Evolutionary conservation across 768 basidiomycete species (phyloP).

Genomic region (Suillus clintonianus): DNA sequence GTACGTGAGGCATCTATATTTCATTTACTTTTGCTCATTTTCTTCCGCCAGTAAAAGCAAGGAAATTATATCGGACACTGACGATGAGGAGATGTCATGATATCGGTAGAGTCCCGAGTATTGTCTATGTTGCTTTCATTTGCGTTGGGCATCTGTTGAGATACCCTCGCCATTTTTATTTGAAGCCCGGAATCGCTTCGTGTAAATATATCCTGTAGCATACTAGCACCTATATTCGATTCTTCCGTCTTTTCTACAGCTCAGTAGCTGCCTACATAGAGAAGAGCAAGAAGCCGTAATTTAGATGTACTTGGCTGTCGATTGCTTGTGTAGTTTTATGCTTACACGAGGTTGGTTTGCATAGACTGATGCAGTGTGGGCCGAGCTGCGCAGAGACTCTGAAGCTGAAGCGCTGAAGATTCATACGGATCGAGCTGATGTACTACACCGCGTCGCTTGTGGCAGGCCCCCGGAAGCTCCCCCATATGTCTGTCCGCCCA

Average conservation of each 20-base stretch:
- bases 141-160: not conserved
- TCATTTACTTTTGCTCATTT: conserved; percentile 3
- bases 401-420: no score
- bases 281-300: not conserved
- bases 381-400: no score
- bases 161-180: not conserved
- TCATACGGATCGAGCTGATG: no score
- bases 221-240: not conserved
- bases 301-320: not conserved
- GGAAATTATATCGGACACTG: conserved; percentile 34
- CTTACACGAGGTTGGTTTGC: not conserved
- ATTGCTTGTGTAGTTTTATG: not conserved
- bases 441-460: no score
- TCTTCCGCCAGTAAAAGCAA: conserved; percentile 73
- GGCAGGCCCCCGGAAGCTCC: no score
- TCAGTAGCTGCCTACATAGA: not conserved
- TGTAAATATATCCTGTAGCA: not conserved
- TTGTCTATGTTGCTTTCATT: conserved; percentile 15
- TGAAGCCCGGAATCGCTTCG: not conserved
- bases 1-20: conserved; percentile 42
- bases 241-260: not conserved
- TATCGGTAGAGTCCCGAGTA: not conserved
- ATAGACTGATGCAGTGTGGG: no score
- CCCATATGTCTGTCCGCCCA: no score
- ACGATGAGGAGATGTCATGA: conserved; percentile 74